A percentile compares a stretch with the other conserved stretches of the same genome.
Evolutionary conservation across 305 asterid species (phyloP).

Genomic region (Euphrasia arctica): DNA sequence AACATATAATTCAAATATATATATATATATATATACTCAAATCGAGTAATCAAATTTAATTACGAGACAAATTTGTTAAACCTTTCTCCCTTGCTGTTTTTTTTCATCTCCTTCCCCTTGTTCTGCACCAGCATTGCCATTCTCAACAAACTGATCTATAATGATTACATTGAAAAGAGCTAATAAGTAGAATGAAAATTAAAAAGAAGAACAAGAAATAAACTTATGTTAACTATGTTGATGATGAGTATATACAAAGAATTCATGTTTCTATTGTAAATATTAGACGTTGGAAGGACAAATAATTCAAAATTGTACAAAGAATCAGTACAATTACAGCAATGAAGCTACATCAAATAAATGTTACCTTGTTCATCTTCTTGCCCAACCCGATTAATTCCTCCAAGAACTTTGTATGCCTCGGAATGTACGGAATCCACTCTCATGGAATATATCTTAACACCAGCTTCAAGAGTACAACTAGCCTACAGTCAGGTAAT

Average conservation of each 20-base stretch:
- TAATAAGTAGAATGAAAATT: conserved; percentile 8
- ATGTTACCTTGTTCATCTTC: conserved; percentile 72
- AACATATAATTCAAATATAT: not conserved
- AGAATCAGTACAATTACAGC: not conserved
- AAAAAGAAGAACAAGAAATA: not conserved
- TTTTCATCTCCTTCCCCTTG: conserved; percentile 47
- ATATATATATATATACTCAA: not conserved
- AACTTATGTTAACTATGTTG: conserved; percentile 4
- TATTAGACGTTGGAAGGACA: not conserved
- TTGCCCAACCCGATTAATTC: conserved; percentile 90
- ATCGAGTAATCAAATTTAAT: conserved; percentile 12
- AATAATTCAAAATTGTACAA: not conserved
- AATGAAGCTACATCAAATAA: conserved; percentile 23
- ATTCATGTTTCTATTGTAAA: not conserved
- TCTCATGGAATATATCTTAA: conserved; percentile 94
- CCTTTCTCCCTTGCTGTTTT: conserved; percentile 79
- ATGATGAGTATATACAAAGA: not conserved
- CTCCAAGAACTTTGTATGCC: conserved; percentile 98
- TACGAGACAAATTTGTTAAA: conserved; percentile 28
- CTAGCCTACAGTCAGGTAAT: conserved; percentile 63
- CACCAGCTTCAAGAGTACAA: conserved; percentile 99
- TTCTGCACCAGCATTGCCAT: conserved; percentile 36
- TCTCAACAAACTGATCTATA: conserved; percentile 54
- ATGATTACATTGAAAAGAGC: conserved; percentile 4
- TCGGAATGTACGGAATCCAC: conserved; percentile 96